Evolutionary conservation across 1,284 basidiomycete genomes (phyloP), one percentile per base, ranked within the genome.

Genomic region (Phellopilus nigrolimitatus): DNA sequence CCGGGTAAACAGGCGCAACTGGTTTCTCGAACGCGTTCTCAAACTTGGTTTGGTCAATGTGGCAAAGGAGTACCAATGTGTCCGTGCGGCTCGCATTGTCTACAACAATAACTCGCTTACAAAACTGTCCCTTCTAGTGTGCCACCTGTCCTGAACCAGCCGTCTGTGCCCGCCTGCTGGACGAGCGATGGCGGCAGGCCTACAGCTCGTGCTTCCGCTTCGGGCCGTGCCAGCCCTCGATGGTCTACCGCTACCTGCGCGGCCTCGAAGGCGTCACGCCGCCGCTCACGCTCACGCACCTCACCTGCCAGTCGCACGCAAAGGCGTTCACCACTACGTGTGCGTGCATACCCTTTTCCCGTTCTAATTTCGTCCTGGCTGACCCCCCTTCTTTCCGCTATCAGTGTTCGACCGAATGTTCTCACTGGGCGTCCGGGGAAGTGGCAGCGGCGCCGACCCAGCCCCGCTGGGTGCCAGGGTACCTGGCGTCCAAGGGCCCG

Each of bases 401-500:
- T 17, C 57, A 93, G 90, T 94, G 25, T 95, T 94, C 62, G 91
- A 95, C 66, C 72, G 91, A 45, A 95, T 95, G 91, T 95, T 94
- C 66, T 88, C 85, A 3, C 72, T 91, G 6, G 88, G 88, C 22
- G 72, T 90, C 13, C 81, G 88, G 21, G 82, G 81, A 19, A 79
- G 80, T 52, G 84, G 83, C 2, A 75, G 80, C 1, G 79, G 87
- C 45, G 71, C 76, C 0, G 53, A 51, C 27, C 53, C 49, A 13
- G 53, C 49, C 12, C 82, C 85, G 1, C 64, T 87, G 0, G 79
- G 77, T 9, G 73, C 74, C 5, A 76, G 84, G 9, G 80, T 80
- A 4, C 73, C 80, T 22, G 81, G 79, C 0, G 80, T 80, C 21
- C 75, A 80, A 10, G 82, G 79, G 1, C 75, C 79, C 39, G 73